Evolutionary conservation across 1,139 yeast genomes (phyloP), one percentile per base, ranked within the genome.

Genomic region (Lodderomyces metapsilosis): DNA sequence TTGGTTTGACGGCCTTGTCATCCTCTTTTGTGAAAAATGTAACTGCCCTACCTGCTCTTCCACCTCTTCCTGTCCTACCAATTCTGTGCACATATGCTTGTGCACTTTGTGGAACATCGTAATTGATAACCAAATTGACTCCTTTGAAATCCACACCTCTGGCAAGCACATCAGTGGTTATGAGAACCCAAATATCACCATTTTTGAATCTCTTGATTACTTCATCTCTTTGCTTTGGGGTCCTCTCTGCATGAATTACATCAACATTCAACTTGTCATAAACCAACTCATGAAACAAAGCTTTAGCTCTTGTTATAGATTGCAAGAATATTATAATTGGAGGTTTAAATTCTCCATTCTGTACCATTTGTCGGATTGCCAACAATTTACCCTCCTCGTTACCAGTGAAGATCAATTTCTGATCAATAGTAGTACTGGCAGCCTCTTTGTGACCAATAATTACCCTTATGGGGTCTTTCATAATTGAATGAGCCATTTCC

Each of bases 41-140:
- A 18, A 92, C 80, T 0, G 98, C 97, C 52, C 75, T 77, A 46
- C 98, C 98, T 3, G 67, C 56, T 50, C 85, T 80, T 1, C 96
- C 96, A 39, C 92, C 96, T 73, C 99, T 84, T 51, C 98, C 99
- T 2, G 98, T 92, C 72, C 99, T 85, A 62, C 99, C 99, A 54
- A 94, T 88, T 67, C 99, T 80, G 63, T 94, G 99, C 35, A 94
- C 96, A 61, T 94, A 94, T 0, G 96, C 84, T 62, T 92, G 98
- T 0, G 98, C 88, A 39, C 86, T 79, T 54, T 83, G 88, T 12
- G 99, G 99, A 5, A 92, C 96, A 65, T 94, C 99, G 60, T 92
- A 94, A 64, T 94, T 94, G 52, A 94, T 87, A 25, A 94, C 98
- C 47, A 92, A 64, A 56, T 91, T 91, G 32, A 94, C 95, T 33